Evolutionary conservation across 2,329 filamentous ascomycete species (phyloP), one percentile per base, ranked within the genome.

Genomic region (Trichoderma koningiopsis): DNA sequence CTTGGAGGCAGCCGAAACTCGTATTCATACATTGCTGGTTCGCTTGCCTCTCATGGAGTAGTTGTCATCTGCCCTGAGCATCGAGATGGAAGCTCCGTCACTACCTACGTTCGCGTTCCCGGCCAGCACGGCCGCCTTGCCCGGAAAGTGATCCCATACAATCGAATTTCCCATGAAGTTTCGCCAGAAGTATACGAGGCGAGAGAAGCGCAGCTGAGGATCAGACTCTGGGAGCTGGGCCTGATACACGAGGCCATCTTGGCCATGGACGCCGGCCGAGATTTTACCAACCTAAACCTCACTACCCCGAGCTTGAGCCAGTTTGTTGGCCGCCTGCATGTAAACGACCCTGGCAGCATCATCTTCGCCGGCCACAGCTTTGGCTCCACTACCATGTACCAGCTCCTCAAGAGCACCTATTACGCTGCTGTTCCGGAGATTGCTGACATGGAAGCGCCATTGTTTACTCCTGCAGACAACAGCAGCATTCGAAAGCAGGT

Each of bases 1-100:
- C 84, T 97, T 1, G 93, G 92, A 47, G 93, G 93, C 47, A 90
- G 88, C 70, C 87, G 92, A 72, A 96, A 96, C 75, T 89, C 92
- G 13, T 97, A 97, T 81, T 95, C 92, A n/a, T 91, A 94, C 75
- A 81, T 96, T 29, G 90, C 87, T 22, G 92, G 92, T 19, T 92
- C 92, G 0, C 81, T 97, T 33, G 92, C 93, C 5, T 93, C 91
- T 24, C 90, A 96, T 75, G 93, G 93, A 52, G 84, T 94, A 27
- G 88, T 96, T 8, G 92, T 96, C 2, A 82, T 95, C 65, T 93
- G 92, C 69, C 89, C 92, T 0, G 93, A 96, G 75, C 93, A 96
- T 76, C 87, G 93, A 56, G 93, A 97, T 75, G 92, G 92, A 63
- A 94, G 91, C 76, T 86, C 91, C 3, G 91, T 93, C 1, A 84